Evolutionary conservation across 1,139 yeast species (phyloP), one percentile per base, ranked within the genome.

Genomic region (Candida mesenterica): DNA sequence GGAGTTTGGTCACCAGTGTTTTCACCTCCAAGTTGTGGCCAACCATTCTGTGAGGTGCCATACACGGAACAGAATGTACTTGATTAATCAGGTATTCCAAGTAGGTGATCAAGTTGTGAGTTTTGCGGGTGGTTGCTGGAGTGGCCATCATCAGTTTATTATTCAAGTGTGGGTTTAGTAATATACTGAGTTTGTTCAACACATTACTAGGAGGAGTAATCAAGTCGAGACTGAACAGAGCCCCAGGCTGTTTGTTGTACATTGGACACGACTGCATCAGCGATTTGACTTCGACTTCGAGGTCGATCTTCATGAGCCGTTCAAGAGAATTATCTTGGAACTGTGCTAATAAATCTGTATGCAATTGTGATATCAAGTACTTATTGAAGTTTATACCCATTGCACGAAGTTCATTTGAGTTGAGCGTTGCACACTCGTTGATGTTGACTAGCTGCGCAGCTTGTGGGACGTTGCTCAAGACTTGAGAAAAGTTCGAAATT

Each of bases 401-500:
- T 10, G 60, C 53, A 22, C 68, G 67, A 37, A 69, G 53, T 16
- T 55, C 68, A 19, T 50, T 53, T 1, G 70, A 59, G 42, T 61
- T 59, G 10, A 68, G 50, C 10, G 52, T 65, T 50, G 59, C 58
- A 13, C 64, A 59, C 30, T 69, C 75, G 38, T 75, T 80, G 32
- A 63, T 68, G 40, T 77, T 76, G 4, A 80, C 52, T 12, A 86
- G 62, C 0, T 81, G 80, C 7, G 29, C 15, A 7, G 29, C 18
- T 14, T 26, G 29, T 14, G 6, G 62, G 38, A 68, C 66, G 40
- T 15, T 15, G 18, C 10, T 26, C 5, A 82, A 54, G 32, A 62
- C 59, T 34, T 63, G 66, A 1, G 72, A 53, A 58, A 92, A 89
- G 52, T 92, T 88, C 6, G 85, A 66, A 0, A 92, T 83, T 32